Conservation (phyloP, 2,329 filamentous ascomycete species). For the Ambrosiella cleistominuta region DNA sequence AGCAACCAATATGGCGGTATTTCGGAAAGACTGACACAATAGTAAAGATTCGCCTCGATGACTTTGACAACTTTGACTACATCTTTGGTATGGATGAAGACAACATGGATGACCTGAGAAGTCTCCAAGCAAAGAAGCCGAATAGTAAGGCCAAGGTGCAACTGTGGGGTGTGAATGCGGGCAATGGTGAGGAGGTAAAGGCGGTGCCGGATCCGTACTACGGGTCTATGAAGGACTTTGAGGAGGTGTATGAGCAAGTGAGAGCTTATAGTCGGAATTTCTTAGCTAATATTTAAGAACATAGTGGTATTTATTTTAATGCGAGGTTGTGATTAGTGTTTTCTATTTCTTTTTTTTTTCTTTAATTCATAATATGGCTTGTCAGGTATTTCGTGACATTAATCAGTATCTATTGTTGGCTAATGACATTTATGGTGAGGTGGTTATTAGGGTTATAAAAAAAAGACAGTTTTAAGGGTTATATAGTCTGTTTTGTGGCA, state of each 20-base stretch:
- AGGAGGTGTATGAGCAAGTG: slow-evolving; percentile 72
- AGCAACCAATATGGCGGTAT: too few species aligned
- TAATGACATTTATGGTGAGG: background rate
- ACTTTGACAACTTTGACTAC: slow-evolving; percentile 80
- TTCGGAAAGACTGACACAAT: background rate
- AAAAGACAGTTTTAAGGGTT: background rate
- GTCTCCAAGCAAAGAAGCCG: slow-evolving; percentile 39
- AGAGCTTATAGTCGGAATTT: slow-evolving; percentile 62
- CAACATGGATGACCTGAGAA: slow-evolving; percentile 56
- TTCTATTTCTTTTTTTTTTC: background rate
- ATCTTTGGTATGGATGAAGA: slow-evolving; percentile 84
- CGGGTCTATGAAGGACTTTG: slow-evolving; percentile 65
- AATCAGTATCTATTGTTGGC: background rate
- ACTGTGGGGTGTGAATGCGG: slow-evolving; percentile 71
- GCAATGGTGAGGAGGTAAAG: slow-evolving; percentile 42
- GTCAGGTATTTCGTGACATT: background rate
- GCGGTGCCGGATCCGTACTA: slow-evolving; percentile 85
- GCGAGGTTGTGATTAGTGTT: background rate
- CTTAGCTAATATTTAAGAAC: slow-evolving; percentile 31
- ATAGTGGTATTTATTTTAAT: too few species aligned
- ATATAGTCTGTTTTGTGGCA: background rate
- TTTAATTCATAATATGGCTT: background rate
- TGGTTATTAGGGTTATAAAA: background rate
- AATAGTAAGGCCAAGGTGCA: slow-evolving; percentile 48
- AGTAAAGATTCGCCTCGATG: slow-evolving; percentile 22